These are phyloP conservation scores for Moniliella sp. DNA, from an alignment of 1,284 basidiomycete genomes.

Conservation along the genomic window DNA sequence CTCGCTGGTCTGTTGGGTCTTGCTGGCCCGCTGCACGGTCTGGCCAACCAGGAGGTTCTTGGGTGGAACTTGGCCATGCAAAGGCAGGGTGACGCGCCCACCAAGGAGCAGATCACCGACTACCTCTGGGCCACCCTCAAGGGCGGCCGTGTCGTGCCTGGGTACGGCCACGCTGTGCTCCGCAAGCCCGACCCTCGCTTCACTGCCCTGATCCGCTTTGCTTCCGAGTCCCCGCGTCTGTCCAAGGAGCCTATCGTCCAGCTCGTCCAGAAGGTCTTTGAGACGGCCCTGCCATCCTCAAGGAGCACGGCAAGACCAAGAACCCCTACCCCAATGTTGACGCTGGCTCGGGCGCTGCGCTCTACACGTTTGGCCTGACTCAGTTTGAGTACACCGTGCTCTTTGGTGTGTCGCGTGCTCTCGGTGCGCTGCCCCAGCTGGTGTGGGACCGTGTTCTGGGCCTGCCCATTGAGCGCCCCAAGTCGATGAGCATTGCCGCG, in stretches of 20 bases:
- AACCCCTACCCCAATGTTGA: slow-evolving; percentile 59
- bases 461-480: slow-evolving; percentile 32
- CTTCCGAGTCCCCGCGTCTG: slow-evolving; percentile 24
- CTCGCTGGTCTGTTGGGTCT: slow-evolving; percentile 76
- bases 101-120: slow-evolving; percentile 27
- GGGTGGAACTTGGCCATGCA: slow-evolving; percentile 28
- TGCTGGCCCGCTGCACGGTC: slow-evolving; percentile 69
- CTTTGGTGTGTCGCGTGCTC: slow-evolving; percentile 62
- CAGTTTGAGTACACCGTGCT: slow-evolving; percentile 47
- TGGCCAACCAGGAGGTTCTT: slow-evolving; percentile 34
- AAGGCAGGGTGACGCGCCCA: slow-evolving; percentile 22
- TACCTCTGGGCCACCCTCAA: slow-evolving; percentile 33
- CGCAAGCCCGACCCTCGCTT: slow-evolving; percentile 69
- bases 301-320: slow-evolving; percentile 46
- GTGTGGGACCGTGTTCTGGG: slow-evolving; percentile 58
- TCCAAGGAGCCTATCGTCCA: slow-evolving; percentile 19
- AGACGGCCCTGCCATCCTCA: slow-evolving; percentile 79
- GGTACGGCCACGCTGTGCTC: slow-evolving; percentile 69
- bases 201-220: slow-evolving; percentile 43
- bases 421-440: slow-evolving; percentile 35
- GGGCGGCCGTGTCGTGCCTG: slow-evolving; percentile 30
- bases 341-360: slow-evolving; percentile 80
- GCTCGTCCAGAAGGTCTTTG: slow-evolving; percentile 35
- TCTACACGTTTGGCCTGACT: slow-evolving; percentile 59
- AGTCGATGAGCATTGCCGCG: slow-evolving; percentile 29